Evolutionary conservation across 202 grass and related monocot species (phyloP).

Genomic region (Carex arenaria): DNA sequence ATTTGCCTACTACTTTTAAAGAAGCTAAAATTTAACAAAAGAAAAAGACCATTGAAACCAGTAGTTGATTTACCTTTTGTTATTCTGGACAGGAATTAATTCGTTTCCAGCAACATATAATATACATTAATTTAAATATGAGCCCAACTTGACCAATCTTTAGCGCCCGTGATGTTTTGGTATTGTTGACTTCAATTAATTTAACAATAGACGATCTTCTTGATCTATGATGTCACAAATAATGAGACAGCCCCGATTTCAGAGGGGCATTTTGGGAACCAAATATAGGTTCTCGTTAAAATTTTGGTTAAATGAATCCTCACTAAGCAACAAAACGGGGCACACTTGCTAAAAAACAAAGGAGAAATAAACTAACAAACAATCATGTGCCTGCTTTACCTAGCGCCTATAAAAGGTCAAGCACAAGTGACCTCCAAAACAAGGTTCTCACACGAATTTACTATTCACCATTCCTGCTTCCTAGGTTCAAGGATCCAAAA

Average conservation of each 20-base stretch:
- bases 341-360: slow-evolving; percentile 5
- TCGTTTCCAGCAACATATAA: neutral
- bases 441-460: slow-evolving; percentile 9
- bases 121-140: neutral
- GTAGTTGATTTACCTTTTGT: neutral
- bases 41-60: neutral
- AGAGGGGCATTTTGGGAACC: slow-evolving; percentile 2
- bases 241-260: neutral
- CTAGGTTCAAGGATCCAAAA: neutral
- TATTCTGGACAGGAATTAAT: neutral
- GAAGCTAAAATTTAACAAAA: neutral
- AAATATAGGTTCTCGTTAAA: neutral
- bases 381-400: neutral
- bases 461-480: neutral
- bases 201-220: neutral
- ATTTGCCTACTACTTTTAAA: neutral
- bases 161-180: neutral
- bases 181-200: slow-evolving; percentile 12
- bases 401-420: slow-evolving; percentile 13
- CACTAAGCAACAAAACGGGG: neutral
- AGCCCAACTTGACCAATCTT: neutral
- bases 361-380: slow-evolving; percentile 10
- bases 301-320: neutral
- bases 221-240: slow-evolving; percentile 14
- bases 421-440: neutral